A percentile compares a stretch with the other conserved stretches of the same genome.
Conservation (phyloP, 805 yeast genomes). For the Lipomyces spencermartinsiae region DNA sequence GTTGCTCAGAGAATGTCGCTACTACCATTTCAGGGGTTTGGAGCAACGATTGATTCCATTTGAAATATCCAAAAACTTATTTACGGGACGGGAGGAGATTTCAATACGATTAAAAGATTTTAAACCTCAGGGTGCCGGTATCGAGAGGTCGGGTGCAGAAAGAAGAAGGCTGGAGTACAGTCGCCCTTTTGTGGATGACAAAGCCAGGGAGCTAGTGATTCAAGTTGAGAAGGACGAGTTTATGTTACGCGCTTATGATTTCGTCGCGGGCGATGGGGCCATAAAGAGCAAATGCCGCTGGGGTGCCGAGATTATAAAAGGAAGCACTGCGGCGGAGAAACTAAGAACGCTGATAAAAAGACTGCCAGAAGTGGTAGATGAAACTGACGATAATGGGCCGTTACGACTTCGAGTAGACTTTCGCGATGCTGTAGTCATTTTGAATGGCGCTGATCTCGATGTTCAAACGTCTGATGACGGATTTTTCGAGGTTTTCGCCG, state of each 20-base stretch:
- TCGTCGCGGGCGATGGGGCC: not conserved
- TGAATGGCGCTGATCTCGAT: slow-evolving; percentile 17
- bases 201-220: slow-evolving; percentile 23
- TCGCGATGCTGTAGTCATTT: slow-evolving; percentile 8
- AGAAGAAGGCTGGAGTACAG: slow-evolving; percentile 23
- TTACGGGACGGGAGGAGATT: slow-evolving; percentile 61
- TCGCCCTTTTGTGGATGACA: slow-evolving; percentile 35
- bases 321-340: slow-evolving; percentile 15
- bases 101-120: slow-evolving; percentile 57
- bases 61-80: slow-evolving; percentile 59
- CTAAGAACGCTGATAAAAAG: slow-evolving; percentile 14
- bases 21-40: slow-evolving; percentile 74
- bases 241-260: slow-evolving; percentile 22
- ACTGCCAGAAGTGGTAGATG: slow-evolving; percentile 1
- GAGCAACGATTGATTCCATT: slow-evolving; percentile 72
- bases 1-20: slow-evolving; percentile 72
- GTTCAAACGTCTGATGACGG: slow-evolving; percentile 18
- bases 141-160: slow-evolving; percentile 1
- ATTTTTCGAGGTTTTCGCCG: slow-evolving; percentile 11
- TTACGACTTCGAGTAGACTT: slow-evolving; percentile 19
- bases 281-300: slow-evolving; percentile 19
- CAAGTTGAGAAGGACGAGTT: slow-evolving; percentile 21
- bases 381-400: not conserved
- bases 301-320: slow-evolving; percentile 20
- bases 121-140: slow-evolving; percentile 34